These are phyloP conservation scores for Pyricularia pennisetigena DNA, from an alignment of 2,329 filamentous ascomycete species.

Conservation along the genomic window DNA sequence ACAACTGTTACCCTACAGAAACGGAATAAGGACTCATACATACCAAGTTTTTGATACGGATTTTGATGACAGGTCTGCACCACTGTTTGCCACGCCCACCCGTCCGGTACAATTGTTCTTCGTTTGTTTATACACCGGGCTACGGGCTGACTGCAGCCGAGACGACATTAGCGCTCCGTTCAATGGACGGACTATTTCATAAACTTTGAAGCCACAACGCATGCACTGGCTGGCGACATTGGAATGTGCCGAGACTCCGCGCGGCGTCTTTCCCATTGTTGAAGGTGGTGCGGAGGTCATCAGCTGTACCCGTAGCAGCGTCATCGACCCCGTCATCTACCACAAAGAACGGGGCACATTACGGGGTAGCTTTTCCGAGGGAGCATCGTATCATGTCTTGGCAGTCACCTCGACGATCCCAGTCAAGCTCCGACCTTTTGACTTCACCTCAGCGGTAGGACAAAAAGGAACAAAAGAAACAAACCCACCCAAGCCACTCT, in stretches of 20 bases:
- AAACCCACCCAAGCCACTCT: neutral
- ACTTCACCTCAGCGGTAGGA: neutral
- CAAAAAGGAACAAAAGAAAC: neutral
- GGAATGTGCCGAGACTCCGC: neutral
- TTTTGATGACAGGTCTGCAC: neutral
- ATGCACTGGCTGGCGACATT: neutral
- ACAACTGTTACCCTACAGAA: neutral
- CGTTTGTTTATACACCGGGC: neutral
- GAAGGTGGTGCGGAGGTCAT: neutral
- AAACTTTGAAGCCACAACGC: neutral
- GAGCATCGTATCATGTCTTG: neutral
- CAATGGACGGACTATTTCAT: neutral
- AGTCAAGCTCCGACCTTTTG: neutral
- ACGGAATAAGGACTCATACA: neutral
- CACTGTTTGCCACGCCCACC: neutral
- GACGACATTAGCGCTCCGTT: neutral
- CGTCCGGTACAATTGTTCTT: neutral
- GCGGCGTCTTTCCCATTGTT: neutral
- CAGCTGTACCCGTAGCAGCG: neutral
- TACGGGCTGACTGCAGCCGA: neutral
- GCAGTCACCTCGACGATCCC: neutral
- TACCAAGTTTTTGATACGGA: neutral
- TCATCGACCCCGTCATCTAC: neutral
- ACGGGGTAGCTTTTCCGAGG: neutral
- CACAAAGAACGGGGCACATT: neutral